Conservation (phyloP, 768 basidiomycete species). For the Nevesoporus exiguus region DNA sequence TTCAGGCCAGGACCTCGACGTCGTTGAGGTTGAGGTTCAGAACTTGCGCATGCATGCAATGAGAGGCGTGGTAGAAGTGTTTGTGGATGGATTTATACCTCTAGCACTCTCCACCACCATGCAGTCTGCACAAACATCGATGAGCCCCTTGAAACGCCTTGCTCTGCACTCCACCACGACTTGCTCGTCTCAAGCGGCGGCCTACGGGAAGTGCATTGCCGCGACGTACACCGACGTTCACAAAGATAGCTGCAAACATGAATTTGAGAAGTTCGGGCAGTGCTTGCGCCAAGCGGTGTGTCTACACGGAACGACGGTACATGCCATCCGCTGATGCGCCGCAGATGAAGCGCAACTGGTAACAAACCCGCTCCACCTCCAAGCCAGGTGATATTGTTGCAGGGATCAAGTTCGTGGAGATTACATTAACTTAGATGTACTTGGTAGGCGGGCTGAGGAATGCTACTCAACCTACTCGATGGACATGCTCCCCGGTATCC, state of each 20-base stretch:
- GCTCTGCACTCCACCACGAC: conserved; percentile 72
- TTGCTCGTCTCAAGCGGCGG: conserved; percentile 66
- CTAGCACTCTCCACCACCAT: conserved; percentile 6
- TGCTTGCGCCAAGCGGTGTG: conserved; percentile 80
- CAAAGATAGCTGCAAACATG: conserved; percentile 78
- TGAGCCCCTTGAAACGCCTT: conserved; percentile 54
- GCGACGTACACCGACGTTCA: conserved; percentile 79
- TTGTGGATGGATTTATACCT: background rate
- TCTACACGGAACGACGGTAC: conserved; percentile 17
- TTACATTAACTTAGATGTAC: conserved; percentile 21
- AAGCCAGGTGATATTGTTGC: conserved; percentile 4
- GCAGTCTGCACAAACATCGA: conserved; percentile 29
- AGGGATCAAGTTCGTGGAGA: conserved; percentile 5
- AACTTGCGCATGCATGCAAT: conserved; percentile 2
- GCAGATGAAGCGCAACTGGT: conserved; percentile 61
- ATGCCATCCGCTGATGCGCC: background rate
- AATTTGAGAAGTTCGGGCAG: conserved; percentile 79
- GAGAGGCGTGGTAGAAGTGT: background rate
- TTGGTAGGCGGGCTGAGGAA: conserved; percentile 3
- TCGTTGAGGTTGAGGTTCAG: background rate
- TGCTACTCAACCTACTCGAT: conserved; percentile 20
- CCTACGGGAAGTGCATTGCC: conserved; percentile 87
- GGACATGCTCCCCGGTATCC: conserved; percentile 32
- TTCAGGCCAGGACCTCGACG: background rate
- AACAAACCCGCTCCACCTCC: conserved; percentile 9